Evolutionary conservation across 2,329 filamentous ascomycete genomes (phyloP), one percentile per base, ranked within the genome.

Genomic region (Colletotrichum navitas): DNA sequence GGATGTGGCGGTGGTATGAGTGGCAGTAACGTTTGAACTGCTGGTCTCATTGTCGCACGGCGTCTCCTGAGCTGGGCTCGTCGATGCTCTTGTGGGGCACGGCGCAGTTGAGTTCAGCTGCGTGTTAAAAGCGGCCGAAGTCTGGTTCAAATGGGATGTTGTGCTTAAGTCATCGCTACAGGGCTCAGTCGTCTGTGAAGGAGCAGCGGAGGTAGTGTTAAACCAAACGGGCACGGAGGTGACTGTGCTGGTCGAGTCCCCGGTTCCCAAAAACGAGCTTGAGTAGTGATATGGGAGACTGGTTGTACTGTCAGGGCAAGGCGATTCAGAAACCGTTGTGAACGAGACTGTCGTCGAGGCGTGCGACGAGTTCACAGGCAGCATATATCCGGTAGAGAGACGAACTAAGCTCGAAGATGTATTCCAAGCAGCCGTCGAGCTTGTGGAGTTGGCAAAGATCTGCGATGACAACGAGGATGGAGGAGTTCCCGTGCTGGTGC

Each of bases 141-240:
- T 60, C 26, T 62, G 54, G 21, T 55, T 54, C 10, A n/a, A 52
- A 12, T 14, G 45, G 21, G n/a, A 47, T 12, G 45, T 54, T 3
- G 62, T 66, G 54, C 52, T 49, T 29, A 24, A n/a, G 18, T 66
- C 66, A 39, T 65, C 67, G n/a, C 73, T 59, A 49, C 66, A 65
- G 18, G 69, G 47, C 55, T 70, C 47, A 16, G 54, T 66, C 21
- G 32, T 54, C 29, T 47, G 62, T 24, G 54, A 54, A 16, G 61
- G 61, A 29, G 21, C 32, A n/a, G 26, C 41, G 24, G 66, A 65
- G 21, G 52, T 45, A 34, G 61, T 65, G 43, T 41, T 55, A 18
- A 47, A 7, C 62, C 61, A 55, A 24, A 24, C 51, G 41, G 39
- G 21, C n/a, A 65, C 21, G 14, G 51, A 56, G 26, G 62, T 64